Base-by-base conservation (phyloP, 2,329 filamentous ascomycete genomes). In the Colletotrichum caudatum region DNA sequence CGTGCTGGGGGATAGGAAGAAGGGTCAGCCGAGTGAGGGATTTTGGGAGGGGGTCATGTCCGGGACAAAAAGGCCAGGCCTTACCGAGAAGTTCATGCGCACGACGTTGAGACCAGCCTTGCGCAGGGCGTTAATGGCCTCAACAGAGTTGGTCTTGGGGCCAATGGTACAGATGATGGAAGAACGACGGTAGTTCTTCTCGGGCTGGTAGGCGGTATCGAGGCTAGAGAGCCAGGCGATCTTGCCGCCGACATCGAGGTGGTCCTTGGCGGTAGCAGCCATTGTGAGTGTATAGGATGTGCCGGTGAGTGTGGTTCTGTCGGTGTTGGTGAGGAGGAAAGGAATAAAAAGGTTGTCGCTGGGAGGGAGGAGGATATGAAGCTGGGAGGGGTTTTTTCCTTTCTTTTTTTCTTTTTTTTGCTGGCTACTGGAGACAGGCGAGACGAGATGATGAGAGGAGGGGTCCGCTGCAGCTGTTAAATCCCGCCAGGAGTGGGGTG, bases 151-250 rank as follows among this genome's bases (percentile, higher is more conserved):
- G 78, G 96, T 99, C 92, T 98, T 99, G 81, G 96, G 96, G 74
- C 96, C 96, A 82, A 99, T 98, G 78, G 96, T 98, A 87, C 95
- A 94, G 85, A 99, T 98, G 87, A 99, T 99, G 81, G 95, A 97
- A 74, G 95, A 97, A 77, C 96, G 92, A 80, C 96, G 94, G 85
- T 96, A 97, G 87, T 97, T 95, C 84, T 92, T 93, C 78, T 92
- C 89, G 69, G 95, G 95, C 78, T 89, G 88, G 86, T 92, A 94
- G 81, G 96, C 93, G 76, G 95, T 98, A 87, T 98, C 92, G 81
- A 99, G 93, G 74, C 84, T 83, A 74, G 89, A 85, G 74, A 91
- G 85, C 90, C 90, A 92, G 79, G 88, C 86, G 76, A 92, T 89
- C 82, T 88, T 88, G 80, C 89, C 88, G 82, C 93, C 92, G 80